Base-by-base conservation (phyloP, 2,329 filamentous ascomycete species). In the Trichoderma endophyticum region DNA sequence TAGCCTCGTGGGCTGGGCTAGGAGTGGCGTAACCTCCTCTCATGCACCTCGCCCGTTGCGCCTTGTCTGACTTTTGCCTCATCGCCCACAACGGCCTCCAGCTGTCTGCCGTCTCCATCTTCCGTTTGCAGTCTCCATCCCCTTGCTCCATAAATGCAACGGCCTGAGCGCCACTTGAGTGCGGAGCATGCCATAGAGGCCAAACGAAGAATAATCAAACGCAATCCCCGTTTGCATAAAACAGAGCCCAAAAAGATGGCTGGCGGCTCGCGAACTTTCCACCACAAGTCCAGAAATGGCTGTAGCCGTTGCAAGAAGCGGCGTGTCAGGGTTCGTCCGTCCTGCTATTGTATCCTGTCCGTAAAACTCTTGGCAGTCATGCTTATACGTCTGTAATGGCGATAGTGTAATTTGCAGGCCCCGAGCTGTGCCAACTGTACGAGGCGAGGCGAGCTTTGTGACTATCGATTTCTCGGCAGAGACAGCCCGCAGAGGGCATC, bases 291-390 rank as follows among this genome's bases (percentile, higher is more conserved):
- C 7, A n/a, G 56, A 1, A 69, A 69, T 60, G 65, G 65, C 56
- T 69, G 65, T 39, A 48, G 56, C 36, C 65, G 65, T 51, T 69
- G 65, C 65, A 69, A 69, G 65, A 69, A 60, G 65, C 65, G 65
- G 30, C 65, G 56, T 24, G 65, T 69, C 56, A 69, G 65, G 56
- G 65, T 69, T 61, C 36, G 65, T 69, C 15, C 48, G 26, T 32
- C 36, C 36, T 26, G 6, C 21, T 26, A 43, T 18, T 43, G 36
- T 43, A 15, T 68, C 36, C 28, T 7, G 7, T 48, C 26, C n/a
- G n/a, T n/a, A 48, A 43, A 59, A 59, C 11, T n/a, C n/a, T 24
- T 26, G 15, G 36, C 36, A 32, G n/a, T n/a, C 26, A 14, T 34
- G 65, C 65, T 69, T 36, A 69, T 60, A 34, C 7, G 9, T 26